Evolutionary conservation across 2,329 filamentous ascomycete genomes (phyloP).

Genomic region (Sporothrix brunneoviolacea): DNA sequence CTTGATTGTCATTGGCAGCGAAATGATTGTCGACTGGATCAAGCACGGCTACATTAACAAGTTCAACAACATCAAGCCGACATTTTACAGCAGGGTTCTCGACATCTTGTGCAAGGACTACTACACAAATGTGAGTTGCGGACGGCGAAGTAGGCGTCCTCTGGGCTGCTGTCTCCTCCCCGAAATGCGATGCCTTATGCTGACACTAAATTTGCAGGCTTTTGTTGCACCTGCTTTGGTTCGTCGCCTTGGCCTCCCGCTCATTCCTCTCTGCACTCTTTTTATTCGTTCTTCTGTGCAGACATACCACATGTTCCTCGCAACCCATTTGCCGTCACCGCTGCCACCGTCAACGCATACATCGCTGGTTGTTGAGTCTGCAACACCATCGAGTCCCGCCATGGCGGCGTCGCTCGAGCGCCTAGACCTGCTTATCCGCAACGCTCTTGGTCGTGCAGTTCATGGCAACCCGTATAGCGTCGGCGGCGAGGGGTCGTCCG

Average conservation of each 20-base stretch:
- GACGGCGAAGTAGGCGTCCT: too few relatives aligned
- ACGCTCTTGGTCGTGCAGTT: conserved; percentile 67
- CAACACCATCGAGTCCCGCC: conserved; percentile 58
- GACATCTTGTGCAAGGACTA: conserved; percentile 97
- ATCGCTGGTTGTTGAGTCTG: conserved; percentile 56
- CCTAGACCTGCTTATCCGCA: conserved; percentile 70
- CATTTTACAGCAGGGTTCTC: conserved; percentile 80
- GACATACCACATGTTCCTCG: conserved; percentile 96
- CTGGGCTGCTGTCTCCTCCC: too few relatives aligned
- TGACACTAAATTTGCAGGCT: too few relatives aligned
- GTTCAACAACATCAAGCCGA: conserved; percentile 94
- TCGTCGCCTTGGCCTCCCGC: conserved; percentile 79
- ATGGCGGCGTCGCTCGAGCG: conserved; percentile 72
- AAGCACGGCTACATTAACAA: conserved; percentile 98
- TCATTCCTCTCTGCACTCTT: conserved; percentile 87
- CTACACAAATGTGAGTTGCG: conserved; percentile 88
- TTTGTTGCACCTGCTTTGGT: conserved; percentile 88
- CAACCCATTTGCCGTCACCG: conserved; percentile 73
- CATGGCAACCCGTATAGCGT: conserved; percentile 48
- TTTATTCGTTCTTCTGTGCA: conserved; percentile 93
- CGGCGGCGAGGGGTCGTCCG: conserved; percentile 16
- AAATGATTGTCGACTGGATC: conserved; percentile 94
- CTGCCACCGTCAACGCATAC: conserved; percentile 59
- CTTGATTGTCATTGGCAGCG: conserved; percentile 85
- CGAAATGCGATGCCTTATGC: too few relatives aligned